Evolutionary conservation across 176 grass and related monocot genomes (phyloP), one percentile per base, ranked within the genome.

Genomic region (Raddia distichophylla): DNA sequence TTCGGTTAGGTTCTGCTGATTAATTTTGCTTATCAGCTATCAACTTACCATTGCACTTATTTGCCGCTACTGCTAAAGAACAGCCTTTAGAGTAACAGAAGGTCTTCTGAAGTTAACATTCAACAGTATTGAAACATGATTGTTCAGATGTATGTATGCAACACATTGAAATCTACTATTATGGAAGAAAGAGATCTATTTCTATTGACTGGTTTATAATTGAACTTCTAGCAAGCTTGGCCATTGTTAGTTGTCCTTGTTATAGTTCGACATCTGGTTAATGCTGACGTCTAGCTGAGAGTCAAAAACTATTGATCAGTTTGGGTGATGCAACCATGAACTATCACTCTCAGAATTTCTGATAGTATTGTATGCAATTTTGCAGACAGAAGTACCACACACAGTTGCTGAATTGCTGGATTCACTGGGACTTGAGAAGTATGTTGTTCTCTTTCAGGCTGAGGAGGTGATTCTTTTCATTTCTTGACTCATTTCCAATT

Each of bases 371-470:
- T 78, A 9, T 71, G 33, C 35, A 78, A 86, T 80, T 87, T 64
- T 90, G 82, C 87, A 95, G 97, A 49, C 11, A 69, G 91, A 93
- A 72, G 64, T 79, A 61, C 87, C 81, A 1, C 68, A 54, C 43
- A 91, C 90, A 69, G 97, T 99, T 76, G 61, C 80, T 80, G 82
- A n/a, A 27, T 85, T 99, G 77, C 76, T 99, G 51, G 79, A 80
- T 78, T 90, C 91, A 35, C 50, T 99, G 53, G 97, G 90, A 8
- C 87, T 99, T 61, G 89, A 90, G 72, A 99, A 90, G 85, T 99
- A 99, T 90, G 59, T 17, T 32, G 48, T 95, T 69, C 76, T 91
- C 51, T 99, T 99, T 91, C 85, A 95, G 85, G 91, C 87, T 67
- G 97, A 99, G 79, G 97, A 99, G 97, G 97, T 99, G 46, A 90